Base-by-base conservation (phyloP, 2,329 filamentous ascomycete species). In the Paraphaeosphaeria minitans region DNA sequence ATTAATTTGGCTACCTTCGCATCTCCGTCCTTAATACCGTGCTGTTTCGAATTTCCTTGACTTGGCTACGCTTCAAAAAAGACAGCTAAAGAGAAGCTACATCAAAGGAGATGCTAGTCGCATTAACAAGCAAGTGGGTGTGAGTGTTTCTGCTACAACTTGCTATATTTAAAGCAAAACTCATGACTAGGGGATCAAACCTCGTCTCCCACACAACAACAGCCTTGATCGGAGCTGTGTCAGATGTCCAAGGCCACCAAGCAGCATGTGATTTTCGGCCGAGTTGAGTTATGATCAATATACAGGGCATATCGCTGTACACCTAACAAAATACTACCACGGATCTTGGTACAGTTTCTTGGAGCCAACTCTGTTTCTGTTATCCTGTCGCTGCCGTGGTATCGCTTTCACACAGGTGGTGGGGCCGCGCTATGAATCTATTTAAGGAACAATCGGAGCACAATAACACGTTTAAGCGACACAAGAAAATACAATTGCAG, bases 391-490 rank as follows among this genome's bases (percentile, higher is more conserved):
- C n/a, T n/a, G n/a, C n/a, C n/a, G n/a, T n/a, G n/a, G n/a, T n/a
- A n/a, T n/a, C n/a, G n/a, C n/a, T n/a, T n/a, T n/a, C n/a, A n/a
- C n/a, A n/a, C n/a, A n/a, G 76, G 79, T 60, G 74, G 69, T n/a
- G 77, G 72, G 16, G 74, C 77, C 31, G 77, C 79, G 29, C 64
- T 79, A 50, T n/a, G n/a, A n/a, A n/a, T n/a, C n/a, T n/a, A n/a
- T n/a, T n/a, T 60, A 71, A 75, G 57, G 73, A 72, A 55, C 57
- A 62, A 27, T 59, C 63, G 49, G 70, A 69, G 29, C 66, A 22
- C 16, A 1, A 69, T 19, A 65, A 68, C 47, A 76, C 75, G 53
- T 55, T 67, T 13, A 61, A 70, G 47, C 61, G 70, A 50, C 66
- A 74, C 46, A 69, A 77, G 41, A 74, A 78, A 54, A 74, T 75